phyloP scores from a whole-genome alignment of 2,329 filamentous ascomycete genomes.

The Pleomassaria siparia region DNA sequence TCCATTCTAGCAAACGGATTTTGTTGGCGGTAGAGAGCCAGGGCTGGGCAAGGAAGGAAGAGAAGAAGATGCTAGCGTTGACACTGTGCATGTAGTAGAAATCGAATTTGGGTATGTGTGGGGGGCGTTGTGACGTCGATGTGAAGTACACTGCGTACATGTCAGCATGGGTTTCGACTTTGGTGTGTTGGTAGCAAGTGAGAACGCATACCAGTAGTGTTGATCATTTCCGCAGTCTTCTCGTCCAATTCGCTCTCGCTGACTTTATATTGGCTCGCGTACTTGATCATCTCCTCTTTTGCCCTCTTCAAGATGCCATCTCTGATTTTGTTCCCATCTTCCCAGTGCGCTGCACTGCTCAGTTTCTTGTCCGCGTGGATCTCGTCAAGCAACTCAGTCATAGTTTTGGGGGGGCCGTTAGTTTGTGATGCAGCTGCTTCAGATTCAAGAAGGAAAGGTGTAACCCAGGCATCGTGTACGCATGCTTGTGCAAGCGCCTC shows the following conservation, averaged over 20 bases:
- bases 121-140: conserved; percentile 63
- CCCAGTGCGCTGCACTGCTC: conserved; percentile 52
- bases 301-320: conserved; percentile 69
- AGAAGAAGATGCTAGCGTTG: conserved; percentile 75
- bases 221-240: conserved; percentile 69
- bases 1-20: conserved; percentile 75
- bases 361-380: conserved; percentile 61
- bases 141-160: conserved; percentile 60
- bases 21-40: conserved; percentile 66
- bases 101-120: conserved; percentile 65
- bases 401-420: conserved; percentile 30
- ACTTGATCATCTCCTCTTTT: conserved; percentile 61
- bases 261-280: conserved; percentile 58
- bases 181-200: neutral
- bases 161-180: no score
- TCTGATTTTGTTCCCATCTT: conserved; percentile 64
- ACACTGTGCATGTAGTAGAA: conserved; percentile 82
- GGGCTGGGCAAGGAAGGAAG: conserved; percentile 59
- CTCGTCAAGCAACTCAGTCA: conserved; percentile 64
- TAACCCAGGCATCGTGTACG: conserved; percentile 64
- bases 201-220: conserved; percentile 54
- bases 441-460: conserved; percentile 55
- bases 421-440: conserved; percentile 53
- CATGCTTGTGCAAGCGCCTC: conserved; percentile 77
- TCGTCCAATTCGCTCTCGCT: conserved; percentile 59